A percentile compares a stretch with the other conserved stretches of the same genome.
phyloP scores from a whole-genome alignment of 306 rosid genomes.

The Clitoria ternatea region DNA sequence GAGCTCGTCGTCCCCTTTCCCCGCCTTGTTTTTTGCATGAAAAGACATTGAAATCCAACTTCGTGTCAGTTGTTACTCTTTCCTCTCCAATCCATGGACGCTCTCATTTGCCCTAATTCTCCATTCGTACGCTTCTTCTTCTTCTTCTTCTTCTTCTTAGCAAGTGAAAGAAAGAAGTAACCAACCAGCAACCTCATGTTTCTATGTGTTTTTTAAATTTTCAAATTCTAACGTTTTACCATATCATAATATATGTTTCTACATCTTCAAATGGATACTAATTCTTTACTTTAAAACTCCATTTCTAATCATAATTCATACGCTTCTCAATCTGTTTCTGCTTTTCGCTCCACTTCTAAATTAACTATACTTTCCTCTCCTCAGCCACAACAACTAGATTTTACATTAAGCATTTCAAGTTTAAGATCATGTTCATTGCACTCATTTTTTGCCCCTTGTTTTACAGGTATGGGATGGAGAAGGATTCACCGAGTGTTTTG shows the following conservation, averaged over 20 bases:
- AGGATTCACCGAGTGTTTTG: conserved; percentile 61
- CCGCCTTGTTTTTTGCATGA: too few species aligned
- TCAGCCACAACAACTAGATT: neutral
- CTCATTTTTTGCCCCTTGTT: conserved; percentile 23
- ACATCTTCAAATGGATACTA: neutral
- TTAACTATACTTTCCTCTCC: neutral
- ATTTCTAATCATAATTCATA: conserved; percentile 1
- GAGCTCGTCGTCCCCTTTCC: too few species aligned
- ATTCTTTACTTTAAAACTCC: neutral
- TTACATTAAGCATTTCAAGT: neutral
- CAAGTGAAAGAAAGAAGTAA: too few species aligned
- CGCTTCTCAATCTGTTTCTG: neutral
- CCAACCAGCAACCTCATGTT: neutral
- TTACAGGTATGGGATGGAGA: conserved; percentile 81
- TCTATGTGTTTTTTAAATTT: neutral
- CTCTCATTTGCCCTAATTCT: conserved; percentile 60
- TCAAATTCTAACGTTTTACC: neutral
- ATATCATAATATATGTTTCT: neutral
- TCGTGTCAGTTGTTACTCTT: too few species aligned
- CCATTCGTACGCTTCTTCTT: conserved; percentile 44
- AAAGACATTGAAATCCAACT: too few species aligned
- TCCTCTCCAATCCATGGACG: conserved; percentile 30
- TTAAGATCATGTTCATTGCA: neutral
- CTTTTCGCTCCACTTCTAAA: conserved; percentile 2
- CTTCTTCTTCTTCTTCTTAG: neutral